Evolutionary conservation across 2,329 filamentous ascomycete species (phyloP).

Genomic region (Tolypocladium ovalisporum): DNA sequence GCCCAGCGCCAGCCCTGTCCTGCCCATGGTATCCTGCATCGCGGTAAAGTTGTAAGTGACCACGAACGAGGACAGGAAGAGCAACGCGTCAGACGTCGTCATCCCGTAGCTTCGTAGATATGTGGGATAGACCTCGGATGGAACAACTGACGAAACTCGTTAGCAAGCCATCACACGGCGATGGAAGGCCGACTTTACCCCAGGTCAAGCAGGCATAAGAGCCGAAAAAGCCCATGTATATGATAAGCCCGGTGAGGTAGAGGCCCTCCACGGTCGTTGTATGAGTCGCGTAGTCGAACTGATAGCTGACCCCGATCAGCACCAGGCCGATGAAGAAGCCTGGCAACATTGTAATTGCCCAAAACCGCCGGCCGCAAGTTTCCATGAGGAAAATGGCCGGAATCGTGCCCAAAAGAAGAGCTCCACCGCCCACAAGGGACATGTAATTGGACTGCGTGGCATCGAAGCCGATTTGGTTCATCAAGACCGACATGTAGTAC

Average conservation of each 20-base stretch:
- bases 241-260: constrained; percentile 56
- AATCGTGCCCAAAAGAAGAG: constrained; percentile 56
- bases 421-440: constrained; percentile 60
- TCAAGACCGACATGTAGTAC: constrained; percentile 62
- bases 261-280: constrained; percentile 41
- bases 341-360: constrained; percentile 61
- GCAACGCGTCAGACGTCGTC: constrained; percentile 55
- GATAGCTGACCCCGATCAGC: constrained; percentile 54
- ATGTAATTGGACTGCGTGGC: constrained; percentile 56
- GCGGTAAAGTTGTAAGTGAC: constrained; percentile 66
- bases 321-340: constrained; percentile 61
- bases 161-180: background rate
- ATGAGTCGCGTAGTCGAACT: constrained; percentile 35
- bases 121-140: constrained; percentile 61
- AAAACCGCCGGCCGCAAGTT: constrained; percentile 60
- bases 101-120: constrained; percentile 65
- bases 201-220: constrained; percentile 54
- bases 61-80: constrained; percentile 62
- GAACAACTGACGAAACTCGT: constrained; percentile 31
- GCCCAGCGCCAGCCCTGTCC: constrained; percentile 54
- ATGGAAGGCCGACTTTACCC: constrained; percentile 15
- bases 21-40: constrained; percentile 59
- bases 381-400: constrained; percentile 64
- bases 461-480: constrained; percentile 58
- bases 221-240: constrained; percentile 61